These are phyloP conservation scores for Globisporangium cystogenes DNA, from an alignment of 352 stramenopile genomes.

Conservation along the genomic window DNA sequence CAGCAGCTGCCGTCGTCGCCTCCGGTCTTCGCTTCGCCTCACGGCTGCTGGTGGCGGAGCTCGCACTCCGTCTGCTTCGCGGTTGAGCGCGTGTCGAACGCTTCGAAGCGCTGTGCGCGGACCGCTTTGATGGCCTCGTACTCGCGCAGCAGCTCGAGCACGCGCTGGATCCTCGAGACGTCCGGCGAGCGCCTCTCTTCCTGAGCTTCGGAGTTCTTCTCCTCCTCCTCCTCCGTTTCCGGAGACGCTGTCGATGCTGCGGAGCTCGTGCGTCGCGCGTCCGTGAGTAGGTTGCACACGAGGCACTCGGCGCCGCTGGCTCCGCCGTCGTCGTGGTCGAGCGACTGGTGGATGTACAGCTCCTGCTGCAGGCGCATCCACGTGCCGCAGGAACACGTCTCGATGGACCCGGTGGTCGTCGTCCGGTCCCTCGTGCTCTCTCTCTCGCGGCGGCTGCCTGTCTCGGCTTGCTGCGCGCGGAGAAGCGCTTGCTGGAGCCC, in stretches of 20 bases:
- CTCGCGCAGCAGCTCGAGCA: constrained; percentile 6
- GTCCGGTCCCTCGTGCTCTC: not conserved
- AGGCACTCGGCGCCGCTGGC: constrained; percentile 2
- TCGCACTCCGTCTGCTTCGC: not conserved
- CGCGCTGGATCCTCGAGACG: not conserved
- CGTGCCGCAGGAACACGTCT: constrained; percentile 11
- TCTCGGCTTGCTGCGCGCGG: not conserved
- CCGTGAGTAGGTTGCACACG: constrained; percentile 9
- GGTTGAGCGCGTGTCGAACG: not conserved
- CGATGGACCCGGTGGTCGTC: not conserved
- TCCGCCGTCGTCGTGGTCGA: constrained; percentile 3
- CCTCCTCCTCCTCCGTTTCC: no score
- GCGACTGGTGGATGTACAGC: constrained; percentile 11
- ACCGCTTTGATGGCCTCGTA: constrained; percentile 6
- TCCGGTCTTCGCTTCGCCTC: not conserved
- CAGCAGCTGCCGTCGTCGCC: not conserved
- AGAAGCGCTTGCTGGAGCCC: constrained; percentile 22
- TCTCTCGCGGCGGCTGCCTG: not conserved
- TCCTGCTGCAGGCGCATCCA: constrained; percentile 15
- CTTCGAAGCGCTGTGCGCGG: constrained; percentile 2
- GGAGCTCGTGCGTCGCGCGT: not conserved
- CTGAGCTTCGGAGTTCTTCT: not conserved
- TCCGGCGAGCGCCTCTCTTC: not conserved
- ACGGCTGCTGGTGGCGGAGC: no score
- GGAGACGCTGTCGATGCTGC: not conserved